phyloP scores from a whole-genome alignment of 2,329 filamentous ascomycete species.

The Trichophyton rubrum region DNA sequence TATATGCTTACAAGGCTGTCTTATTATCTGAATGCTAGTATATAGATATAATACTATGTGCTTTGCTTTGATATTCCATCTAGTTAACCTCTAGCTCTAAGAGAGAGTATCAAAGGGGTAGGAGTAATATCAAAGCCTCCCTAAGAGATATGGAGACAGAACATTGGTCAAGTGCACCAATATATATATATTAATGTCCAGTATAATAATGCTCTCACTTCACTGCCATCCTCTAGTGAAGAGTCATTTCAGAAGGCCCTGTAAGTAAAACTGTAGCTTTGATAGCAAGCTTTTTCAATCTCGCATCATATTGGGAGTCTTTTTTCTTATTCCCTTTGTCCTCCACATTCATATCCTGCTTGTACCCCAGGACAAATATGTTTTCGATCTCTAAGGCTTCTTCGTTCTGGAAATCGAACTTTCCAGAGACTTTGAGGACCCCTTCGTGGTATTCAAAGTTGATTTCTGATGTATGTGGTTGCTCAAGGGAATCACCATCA shows the following conservation, averaged over 20 bases:
- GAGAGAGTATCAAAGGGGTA: too few relatives aligned
- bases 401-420: slow-evolving; percentile 9
- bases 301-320: slow-evolving; percentile 7
- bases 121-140: too few relatives aligned
- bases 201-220: not conserved
- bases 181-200: not conserved
- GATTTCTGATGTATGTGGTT: slow-evolving; percentile 42
- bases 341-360: not conserved
- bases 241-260: slow-evolving; percentile 5
- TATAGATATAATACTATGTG: too few relatives aligned
- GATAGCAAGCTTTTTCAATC: slow-evolving; percentile 1
- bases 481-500: slow-evolving; percentile 57
- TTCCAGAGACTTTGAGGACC: slow-evolving; percentile 15
- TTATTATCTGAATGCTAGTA: too few relatives aligned
- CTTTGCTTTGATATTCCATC: too few relatives aligned
- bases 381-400: slow-evolving; percentile 34
- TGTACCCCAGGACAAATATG: slow-evolving; percentile 39
- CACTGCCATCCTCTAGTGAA: not conserved
- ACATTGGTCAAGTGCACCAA: too few relatives aligned
- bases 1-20: too few relatives aligned
- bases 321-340: not conserved
- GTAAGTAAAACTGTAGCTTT: slow-evolving; percentile 7
- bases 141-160: too few relatives aligned
- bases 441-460: slow-evolving; percentile 44
- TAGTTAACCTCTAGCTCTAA: too few relatives aligned